Percentiles rank a stretch among this genome's conserved stretches.
These are phyloP conservation scores for Glebionis coronaria DNA, from an alignment of 129 eudicot species.

Conservation along the genomic window DNA sequence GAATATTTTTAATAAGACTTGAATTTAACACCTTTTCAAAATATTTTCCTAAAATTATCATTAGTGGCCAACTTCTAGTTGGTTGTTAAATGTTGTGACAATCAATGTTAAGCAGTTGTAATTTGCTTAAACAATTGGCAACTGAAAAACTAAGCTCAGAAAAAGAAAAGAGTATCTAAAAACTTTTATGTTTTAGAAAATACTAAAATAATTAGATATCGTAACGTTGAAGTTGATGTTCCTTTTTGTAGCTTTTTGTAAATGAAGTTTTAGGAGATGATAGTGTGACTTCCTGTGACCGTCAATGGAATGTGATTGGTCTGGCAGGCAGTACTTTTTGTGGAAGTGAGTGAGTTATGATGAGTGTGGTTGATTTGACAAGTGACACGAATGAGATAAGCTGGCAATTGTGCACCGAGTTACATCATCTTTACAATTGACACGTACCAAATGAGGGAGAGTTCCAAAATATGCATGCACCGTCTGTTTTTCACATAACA, in stretches of 20 bases:
- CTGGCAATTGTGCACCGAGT: not conserved
- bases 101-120: too few relatives aligned
- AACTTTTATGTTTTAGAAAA: too few relatives aligned
- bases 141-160: too few relatives aligned
- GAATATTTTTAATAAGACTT: too few relatives aligned
- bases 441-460: not conserved
- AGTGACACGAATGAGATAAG: constrained; percentile 15
- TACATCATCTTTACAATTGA: not conserved
- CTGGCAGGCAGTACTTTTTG: not conserved
- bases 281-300: constrained; percentile 16
- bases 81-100: too few relatives aligned
- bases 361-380: not conserved
- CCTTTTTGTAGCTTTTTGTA: not conserved
- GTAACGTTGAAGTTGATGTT: not conserved
- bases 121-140: too few relatives aligned
- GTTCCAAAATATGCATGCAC: not conserved
- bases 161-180: too few relatives aligned
- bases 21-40: too few relatives aligned
- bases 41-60: too few relatives aligned
- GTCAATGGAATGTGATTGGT: constrained; percentile 14
- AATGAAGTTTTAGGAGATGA: not conserved
- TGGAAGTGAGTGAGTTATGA: too few relatives aligned
- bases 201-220: too few relatives aligned
- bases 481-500: not conserved
- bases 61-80: too few relatives aligned